Conservation (phyloP, 768 basidiomycete genomes). For the Terana coerulea region DNA sequence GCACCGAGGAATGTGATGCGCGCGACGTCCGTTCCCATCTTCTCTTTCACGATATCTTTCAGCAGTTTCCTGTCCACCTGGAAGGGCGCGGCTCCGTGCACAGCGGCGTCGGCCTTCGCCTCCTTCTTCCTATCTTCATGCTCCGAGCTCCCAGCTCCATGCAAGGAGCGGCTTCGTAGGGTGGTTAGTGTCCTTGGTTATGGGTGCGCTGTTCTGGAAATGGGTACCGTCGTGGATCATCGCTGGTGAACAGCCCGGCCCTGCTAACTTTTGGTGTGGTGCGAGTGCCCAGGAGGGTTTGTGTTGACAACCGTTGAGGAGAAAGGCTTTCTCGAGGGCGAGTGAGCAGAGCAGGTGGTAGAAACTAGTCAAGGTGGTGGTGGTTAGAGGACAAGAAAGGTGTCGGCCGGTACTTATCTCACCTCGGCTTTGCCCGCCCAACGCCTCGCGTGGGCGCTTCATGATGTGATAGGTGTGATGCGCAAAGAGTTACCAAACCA, state of each 20-base stretch:
- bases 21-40: slow-evolving; percentile 60
- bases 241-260: not conserved
- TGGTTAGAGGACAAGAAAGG: slow-evolving; percentile 17
- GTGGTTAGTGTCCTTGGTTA: not conserved
- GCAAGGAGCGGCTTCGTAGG: slow-evolving; percentile 29
- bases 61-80: slow-evolving; percentile 72
- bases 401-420: slow-evolving; percentile 20
- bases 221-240: slow-evolving; percentile 3
- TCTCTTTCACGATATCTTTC: slow-evolving; percentile 74
- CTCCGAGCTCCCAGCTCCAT: slow-evolving; percentile 74
- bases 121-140: slow-evolving; percentile 67
- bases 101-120: slow-evolving; percentile 54
- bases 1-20: slow-evolving; percentile 72
- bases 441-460: slow-evolving; percentile 9
- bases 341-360: slow-evolving; percentile 18
- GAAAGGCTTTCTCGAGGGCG: slow-evolving; percentile 6
- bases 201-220: not conserved
- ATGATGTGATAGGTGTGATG: slow-evolving; percentile 3
- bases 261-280: not conserved
- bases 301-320: not conserved
- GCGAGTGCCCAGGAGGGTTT: not conserved
- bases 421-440: slow-evolving; percentile 20
- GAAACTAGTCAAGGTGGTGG: slow-evolving; percentile 16
- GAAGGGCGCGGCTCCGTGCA: slow-evolving; percentile 64
- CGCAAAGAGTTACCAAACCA: slow-evolving; percentile 3